Conservation (phyloP, 139 green algal species). For the Chlorella sp. region DNA sequence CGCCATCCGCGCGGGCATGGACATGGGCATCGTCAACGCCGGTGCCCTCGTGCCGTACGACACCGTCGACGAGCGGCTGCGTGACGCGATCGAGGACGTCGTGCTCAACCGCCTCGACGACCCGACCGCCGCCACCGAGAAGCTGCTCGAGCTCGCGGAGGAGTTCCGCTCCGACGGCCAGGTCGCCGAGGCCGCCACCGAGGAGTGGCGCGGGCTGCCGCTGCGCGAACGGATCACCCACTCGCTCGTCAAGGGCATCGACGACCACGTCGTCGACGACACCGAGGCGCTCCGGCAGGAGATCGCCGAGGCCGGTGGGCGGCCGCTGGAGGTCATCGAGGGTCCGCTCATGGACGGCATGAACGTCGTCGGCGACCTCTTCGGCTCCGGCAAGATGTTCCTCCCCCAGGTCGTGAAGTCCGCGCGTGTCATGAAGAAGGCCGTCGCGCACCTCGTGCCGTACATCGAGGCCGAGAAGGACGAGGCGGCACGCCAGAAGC, state of each 20-base stretch:
- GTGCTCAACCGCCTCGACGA: too few relatives aligned
- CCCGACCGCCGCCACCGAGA: too few relatives aligned
- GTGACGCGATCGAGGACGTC: too few relatives aligned
- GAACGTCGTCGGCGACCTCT: constrained; percentile 98
- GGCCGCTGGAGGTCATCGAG: constrained; percentile 93
- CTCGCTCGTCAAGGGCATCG: constrained; percentile 79
- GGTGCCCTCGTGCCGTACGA: too few relatives aligned
- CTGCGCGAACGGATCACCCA: too few relatives aligned
- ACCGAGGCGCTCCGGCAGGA: constrained; percentile 76
- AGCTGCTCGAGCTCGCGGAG: too few relatives aligned
- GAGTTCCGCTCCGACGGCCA: too few relatives aligned
- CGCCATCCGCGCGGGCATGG: constrained; percentile 92
- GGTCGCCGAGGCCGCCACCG: too few relatives aligned
- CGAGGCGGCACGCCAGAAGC: constrained; percentile 42
- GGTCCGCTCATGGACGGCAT: constrained; percentile 98
- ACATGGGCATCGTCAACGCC: constrained; percentile 99
- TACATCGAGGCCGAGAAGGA: constrained; percentile 98
- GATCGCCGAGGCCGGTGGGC: constrained; percentile 70
- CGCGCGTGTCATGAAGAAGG: constrained; percentile 97
- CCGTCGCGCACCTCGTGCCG: constrained; percentile 92
- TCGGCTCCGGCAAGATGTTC: constrained; percentile 98
- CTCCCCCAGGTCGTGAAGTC: constrained; percentile 99
- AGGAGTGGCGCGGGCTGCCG: too few relatives aligned
- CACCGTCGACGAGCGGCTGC: too few relatives aligned
- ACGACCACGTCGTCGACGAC: constrained; percentile 81